Percentiles rank a stretch among this genome's conserved stretches.
Evolutionary conservation across 2,329 filamentous ascomycete species (phyloP).

Genomic region (Epicoccum sorghinum): DNA sequence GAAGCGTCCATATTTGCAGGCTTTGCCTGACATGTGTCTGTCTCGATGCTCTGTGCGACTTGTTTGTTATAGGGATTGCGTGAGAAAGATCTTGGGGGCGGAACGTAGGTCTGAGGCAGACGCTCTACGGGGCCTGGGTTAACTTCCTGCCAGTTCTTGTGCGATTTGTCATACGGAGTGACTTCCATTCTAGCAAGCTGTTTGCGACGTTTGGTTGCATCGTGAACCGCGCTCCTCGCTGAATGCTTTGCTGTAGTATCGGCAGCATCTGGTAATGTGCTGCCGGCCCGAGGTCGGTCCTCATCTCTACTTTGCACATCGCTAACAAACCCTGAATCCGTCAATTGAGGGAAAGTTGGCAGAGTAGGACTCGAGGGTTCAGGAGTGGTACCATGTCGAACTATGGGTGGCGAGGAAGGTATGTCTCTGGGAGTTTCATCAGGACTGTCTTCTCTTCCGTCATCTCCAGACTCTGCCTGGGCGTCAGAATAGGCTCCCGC

Average conservation of each 20-base stretch:
- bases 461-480: constrained; percentile 53
- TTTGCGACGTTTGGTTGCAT: constrained; percentile 11
- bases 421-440: constrained; percentile 77
- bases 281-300: constrained; percentile 59
- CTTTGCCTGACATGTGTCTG: constrained; percentile 17
- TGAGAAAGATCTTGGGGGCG: constrained; percentile 25
- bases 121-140: constrained; percentile 36
- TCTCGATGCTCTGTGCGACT: constrained; percentile 31
- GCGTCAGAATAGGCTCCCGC: constrained; percentile 48
- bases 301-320: constrained; percentile 73
- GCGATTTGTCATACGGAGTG: constrained; percentile 22
- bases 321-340: constrained; percentile 85
- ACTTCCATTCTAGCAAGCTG: constrained; percentile 10
- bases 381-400: constrained; percentile 63
- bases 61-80: constrained; percentile 21
- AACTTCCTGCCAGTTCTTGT: constrained; percentile 38
- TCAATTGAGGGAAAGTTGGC: constrained; percentile 61
- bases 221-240: neutral
- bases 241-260: constrained; percentile 25
- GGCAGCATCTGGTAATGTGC: constrained; percentile 26
- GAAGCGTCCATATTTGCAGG: neutral
- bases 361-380: constrained; percentile 78
- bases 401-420: constrained; percentile 86
- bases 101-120: constrained; percentile 36
- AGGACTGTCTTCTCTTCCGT: constrained; percentile 53